Evolutionary conservation across 495 filamentous ascomycete species (phyloP), one percentile per base, ranked within the genome.

Genomic region (Baudoinia panamericana): DNA sequence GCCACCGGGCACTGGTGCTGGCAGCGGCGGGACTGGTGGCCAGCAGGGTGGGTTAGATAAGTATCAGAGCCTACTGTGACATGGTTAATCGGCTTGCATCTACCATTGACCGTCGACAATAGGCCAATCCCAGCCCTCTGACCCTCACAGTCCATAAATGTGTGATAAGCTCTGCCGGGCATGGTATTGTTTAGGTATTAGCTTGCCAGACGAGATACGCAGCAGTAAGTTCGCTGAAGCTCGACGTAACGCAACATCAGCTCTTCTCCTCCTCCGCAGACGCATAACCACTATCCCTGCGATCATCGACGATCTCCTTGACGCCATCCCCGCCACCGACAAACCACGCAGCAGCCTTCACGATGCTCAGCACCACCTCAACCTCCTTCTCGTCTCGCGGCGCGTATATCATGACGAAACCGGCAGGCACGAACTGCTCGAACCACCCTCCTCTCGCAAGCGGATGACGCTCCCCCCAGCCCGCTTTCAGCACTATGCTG

Each of bases 391-490:
- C 69, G 27, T 73, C 63, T 30, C 80, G 65, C 0, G 86, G 84
- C 18, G 86, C 82, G 63, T 95, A 95, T 11, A 95, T 68, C 70
- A 93, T 75, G 27, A 82, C 57, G 57, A 81, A 92, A 22, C 78
- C 78, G 9, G 58, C 56, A 1, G 82, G 80, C 37, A 73, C 68
- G 48, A 71, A 82, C 41, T 65, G 51, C 42, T 64, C 53, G 48
- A 65, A 63, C 58, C 59, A 63, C 8, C 68, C 68, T 18, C 67
- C 72, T 44, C 76, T 75, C 2, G 82, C 76, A 45, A 93, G 67
- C 1, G 82, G 82, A 59, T 93, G 84, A n/a, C 84, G 66, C 59
- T 93, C 73, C n/a, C 81, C 86, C 84, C 84, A 93, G 15, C 84
- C 81, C 30, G 73, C 74, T 43, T 85, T 76, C 24, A 93, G 62